Evolutionary conservation across 1,139 yeast genomes (phyloP), one percentile per base, ranked within the genome.

Genomic region (Lodderomyces margitis): DNA sequence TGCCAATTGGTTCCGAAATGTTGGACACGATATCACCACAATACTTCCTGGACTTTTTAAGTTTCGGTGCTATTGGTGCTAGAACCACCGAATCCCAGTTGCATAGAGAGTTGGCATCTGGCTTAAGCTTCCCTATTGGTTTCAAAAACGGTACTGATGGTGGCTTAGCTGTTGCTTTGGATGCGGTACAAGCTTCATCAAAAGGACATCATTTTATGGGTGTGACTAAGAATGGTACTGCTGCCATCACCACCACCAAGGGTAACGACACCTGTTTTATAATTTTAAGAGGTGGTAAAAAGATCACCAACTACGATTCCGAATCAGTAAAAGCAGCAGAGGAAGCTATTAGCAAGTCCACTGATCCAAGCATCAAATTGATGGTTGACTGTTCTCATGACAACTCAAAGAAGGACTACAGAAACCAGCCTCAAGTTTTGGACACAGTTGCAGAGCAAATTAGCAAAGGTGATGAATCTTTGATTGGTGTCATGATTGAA

Each of bases 301-400:
- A 78, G 50, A 92, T 96, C 44, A 89, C 98, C 40, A 92, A 92
- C 68, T 92, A 66, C 63, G 97, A 91, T 59, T 82, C 81, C 43
- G 80, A 74, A 47, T 78, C 83, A 15, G 91, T 92, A 12, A 66
- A 71, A 38, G 78, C 76, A 41, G 88, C 95, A 34, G 79, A 84
- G 58, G 80, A 67, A 14, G 81, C 81, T 52, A 73, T 91, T 50
- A 62, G 60, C 36, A 78, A 80, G 54, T 76, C 86, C 23, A 78
- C 79, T 37, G 69, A 71, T 43, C 64, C 68, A 27, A 74, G 69
- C 34, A 81, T 85, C 55, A 78, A 94, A 64, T 86, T 92, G 59
- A 92, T 92, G 98, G 83, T 92, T 48, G 98, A 92, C 67, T 92
- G 98, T 62, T 89, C 97, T 33, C 98, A 92, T 61, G 98, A 96